phyloP scores from a whole-genome alignment of 371 early-diverging fungal species.

The Mucor mucedo region DNA sequence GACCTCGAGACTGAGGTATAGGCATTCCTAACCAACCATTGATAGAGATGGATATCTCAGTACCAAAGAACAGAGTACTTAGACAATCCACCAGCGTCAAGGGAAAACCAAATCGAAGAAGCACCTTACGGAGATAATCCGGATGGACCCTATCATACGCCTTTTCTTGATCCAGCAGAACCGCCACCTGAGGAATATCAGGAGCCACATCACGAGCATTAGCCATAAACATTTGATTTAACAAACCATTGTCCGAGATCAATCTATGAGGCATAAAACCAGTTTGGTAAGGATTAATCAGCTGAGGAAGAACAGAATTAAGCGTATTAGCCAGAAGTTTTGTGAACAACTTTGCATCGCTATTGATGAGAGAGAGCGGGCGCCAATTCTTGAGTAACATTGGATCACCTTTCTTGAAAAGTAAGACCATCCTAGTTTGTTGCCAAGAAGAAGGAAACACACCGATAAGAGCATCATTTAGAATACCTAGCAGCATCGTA shows the following conservation, averaged over 20 bases:
- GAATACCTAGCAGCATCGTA: conserved; percentile 13
- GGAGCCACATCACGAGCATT: background rate
- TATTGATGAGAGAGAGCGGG: conserved; percentile 34
- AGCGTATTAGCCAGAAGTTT: conserved; percentile 24
- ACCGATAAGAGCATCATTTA: conserved; percentile 19
- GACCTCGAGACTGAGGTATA: conserved; percentile 8
- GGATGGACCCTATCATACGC: conserved; percentile 35
- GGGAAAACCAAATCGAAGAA: conserved; percentile 10
- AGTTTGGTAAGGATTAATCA: conserved; percentile 25
- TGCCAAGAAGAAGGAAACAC: conserved; percentile 19
- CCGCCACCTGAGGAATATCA: background rate
- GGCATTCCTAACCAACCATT: conserved; percentile 14
- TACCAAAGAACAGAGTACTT: conserved; percentile 13
- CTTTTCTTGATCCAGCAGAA: conserved; percentile 21
- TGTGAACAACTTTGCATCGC: conserved; percentile 33
- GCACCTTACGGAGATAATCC: conserved; percentile 1
- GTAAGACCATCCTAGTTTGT: conserved; percentile 29
- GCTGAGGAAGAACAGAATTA: background rate
- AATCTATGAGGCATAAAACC: conserved; percentile 16
- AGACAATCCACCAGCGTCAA: background rate
- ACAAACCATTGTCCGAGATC: conserved; percentile 32
- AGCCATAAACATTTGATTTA: conserved; percentile 17
- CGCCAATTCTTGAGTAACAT: conserved; percentile 28
- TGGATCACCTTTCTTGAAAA: conserved; percentile 42
- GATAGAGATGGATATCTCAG: conserved; percentile 5